Evolutionary conservation across 2,329 filamentous ascomycete genomes (phyloP).

Genomic region (Pleurostoma richardsiae): DNA sequence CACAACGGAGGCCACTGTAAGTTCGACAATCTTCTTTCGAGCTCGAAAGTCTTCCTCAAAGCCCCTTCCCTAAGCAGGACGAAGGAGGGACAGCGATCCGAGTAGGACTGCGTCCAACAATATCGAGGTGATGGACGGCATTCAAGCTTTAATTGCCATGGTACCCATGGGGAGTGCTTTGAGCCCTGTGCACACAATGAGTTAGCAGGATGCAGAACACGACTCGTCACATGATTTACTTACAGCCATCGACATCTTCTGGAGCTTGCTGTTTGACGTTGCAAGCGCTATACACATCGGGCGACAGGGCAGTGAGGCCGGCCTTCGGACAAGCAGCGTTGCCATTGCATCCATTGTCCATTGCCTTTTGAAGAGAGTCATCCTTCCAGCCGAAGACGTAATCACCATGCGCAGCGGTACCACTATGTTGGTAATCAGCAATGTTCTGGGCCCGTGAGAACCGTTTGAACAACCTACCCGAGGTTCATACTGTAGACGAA

Average conservation of each 20-base stretch:
- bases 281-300: constrained; percentile 41
- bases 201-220: not conserved
- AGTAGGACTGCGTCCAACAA: no score
- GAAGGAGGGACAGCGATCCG: no score
- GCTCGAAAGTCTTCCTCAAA: no score
- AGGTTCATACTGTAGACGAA: constrained; percentile 40
- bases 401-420: constrained; percentile 43
- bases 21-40: no score
- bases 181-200: constrained; percentile 15
- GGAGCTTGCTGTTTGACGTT: constrained; percentile 37
- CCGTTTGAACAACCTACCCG: constrained; percentile 19
- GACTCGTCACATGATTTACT: constrained; percentile 13
- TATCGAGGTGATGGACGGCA: no score
- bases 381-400: constrained; percentile 48
- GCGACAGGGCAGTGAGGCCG: constrained; percentile 37
- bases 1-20: no score
- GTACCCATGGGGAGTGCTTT: constrained; percentile 25
- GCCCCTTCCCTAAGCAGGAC: no score
- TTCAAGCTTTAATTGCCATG: constrained; percentile 21
- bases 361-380: constrained; percentile 40
- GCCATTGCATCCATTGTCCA: constrained; percentile 41
- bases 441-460: not conserved
- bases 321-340: constrained; percentile 37
- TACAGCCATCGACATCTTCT: constrained; percentile 44
- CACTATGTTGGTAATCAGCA: constrained; percentile 16